Evolutionary conservation across 371 early-diverging fungal genomes (phyloP).

Genomic region (Parasitella parasitica): DNA sequence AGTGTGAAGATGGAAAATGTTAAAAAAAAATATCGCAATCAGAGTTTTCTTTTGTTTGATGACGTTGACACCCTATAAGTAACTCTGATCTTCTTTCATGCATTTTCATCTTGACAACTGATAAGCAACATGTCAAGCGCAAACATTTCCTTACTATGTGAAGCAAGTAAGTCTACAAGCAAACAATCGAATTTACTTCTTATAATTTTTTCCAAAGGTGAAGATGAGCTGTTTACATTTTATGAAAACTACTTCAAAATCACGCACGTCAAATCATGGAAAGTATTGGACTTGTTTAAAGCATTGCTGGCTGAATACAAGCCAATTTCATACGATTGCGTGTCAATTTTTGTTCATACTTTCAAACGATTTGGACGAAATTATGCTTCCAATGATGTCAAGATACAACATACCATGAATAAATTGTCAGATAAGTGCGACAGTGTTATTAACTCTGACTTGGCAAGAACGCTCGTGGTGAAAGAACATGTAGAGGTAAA

Average conservation of each 20-base stretch:
- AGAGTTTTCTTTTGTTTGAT: too few relatives aligned
- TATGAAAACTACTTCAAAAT: conserved; percentile 9
- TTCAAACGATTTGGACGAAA: conserved; percentile 3
- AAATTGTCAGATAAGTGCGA: conserved; percentile 2
- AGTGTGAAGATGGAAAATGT: too few relatives aligned
- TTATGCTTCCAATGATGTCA: conserved; percentile 1
- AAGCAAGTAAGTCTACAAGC: conserved; percentile 13
- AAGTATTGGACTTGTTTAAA: conserved; percentile 7
- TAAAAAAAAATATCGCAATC: too few relatives aligned
- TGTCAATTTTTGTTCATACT: conserved; percentile 9
- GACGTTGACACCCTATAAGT: too few relatives aligned
- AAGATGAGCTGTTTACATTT: conserved; percentile 7
- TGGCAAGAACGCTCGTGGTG: conserved; percentile 1
- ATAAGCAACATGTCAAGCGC: too few relatives aligned
- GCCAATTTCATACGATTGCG: too few relatives aligned
- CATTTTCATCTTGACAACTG: too few relatives aligned
- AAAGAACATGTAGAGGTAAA: neutral
- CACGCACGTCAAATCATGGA: conserved; percentile 12
- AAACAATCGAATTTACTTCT: neutral
- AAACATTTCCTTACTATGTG: conserved; percentile 7
- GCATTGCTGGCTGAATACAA: conserved; percentile 8
- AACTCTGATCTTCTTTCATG: too few relatives aligned
- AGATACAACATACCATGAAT: conserved; percentile 4
- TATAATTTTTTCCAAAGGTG: conserved; percentile 5
- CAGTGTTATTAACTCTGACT: conserved; percentile 2